Percentiles rank a stretch among this genome's conserved stretches.
phyloP scores from a whole-genome alignment of 345 rosid species.

The Salix udensis region DNA sequence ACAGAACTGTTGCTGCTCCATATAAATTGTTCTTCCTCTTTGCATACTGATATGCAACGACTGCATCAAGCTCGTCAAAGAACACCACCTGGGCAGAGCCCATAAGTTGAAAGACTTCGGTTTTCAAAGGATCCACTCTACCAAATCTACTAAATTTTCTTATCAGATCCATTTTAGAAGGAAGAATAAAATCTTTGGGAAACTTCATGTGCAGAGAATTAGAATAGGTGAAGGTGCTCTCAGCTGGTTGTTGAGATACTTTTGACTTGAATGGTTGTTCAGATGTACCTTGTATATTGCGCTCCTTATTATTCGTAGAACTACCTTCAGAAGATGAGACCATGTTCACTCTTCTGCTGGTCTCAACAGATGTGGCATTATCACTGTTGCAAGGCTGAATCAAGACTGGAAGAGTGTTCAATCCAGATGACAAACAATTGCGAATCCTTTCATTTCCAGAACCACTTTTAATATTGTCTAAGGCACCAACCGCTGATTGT shows the following conservation, averaged over 20 bases:
- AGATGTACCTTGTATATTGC: not conserved
- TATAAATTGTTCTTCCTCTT: conserved; percentile 27
- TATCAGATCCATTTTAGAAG: conserved; percentile 26
- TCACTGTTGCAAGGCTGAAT: not conserved
- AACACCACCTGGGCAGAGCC: conserved; percentile 31
- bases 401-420: not conserved
- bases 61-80: conserved; percentile 23
- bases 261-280: conserved; percentile 7
- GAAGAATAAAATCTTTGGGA: conserved; percentile 20
- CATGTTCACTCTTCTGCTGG: not conserved
- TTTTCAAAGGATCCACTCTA: conserved; percentile 14
- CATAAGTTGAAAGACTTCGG: conserved; percentile 15
- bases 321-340: not conserved
- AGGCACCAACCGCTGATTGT: not conserved
- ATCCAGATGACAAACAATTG: not conserved
- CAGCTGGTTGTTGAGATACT: not conserved
- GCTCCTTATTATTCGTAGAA: not conserved
- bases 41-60: conserved; percentile 28
- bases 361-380: not conserved
- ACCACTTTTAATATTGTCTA: not conserved
- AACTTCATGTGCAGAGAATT: conserved; percentile 28
- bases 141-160: conserved; percentile 31
- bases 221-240: not conserved
- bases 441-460: not conserved
- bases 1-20: conserved; percentile 17